phyloP scores from a whole-genome alignment of 352 stramenopile genomes.

The Phytopythium vexans region DNA sequence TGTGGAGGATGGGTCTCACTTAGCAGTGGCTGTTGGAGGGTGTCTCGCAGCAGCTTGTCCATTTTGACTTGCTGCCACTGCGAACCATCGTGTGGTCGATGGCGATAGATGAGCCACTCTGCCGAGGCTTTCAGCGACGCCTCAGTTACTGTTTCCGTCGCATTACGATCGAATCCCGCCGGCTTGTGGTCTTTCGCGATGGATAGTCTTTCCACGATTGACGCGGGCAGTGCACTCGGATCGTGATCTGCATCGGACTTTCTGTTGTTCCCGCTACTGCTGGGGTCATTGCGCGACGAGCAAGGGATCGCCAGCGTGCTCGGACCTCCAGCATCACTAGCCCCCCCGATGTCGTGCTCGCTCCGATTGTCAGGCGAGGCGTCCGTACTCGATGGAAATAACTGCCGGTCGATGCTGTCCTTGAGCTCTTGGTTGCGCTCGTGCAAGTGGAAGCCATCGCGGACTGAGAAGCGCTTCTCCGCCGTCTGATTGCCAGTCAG shows the following conservation, averaged over 20 bases:
- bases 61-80: conserved; percentile 38
- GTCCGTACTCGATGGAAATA: conserved; percentile 7
- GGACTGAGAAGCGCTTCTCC: conserved; percentile 55
- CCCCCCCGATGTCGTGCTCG: background rate
- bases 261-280: background rate
- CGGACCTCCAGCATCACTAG: conserved; percentile 4
- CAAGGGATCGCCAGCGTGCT: conserved; percentile 6
- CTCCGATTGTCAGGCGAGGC: conserved; percentile 1
- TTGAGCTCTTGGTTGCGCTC: conserved; percentile 45
- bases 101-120: conserved; percentile 64
- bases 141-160: conserved; percentile 8
- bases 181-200: background rate
- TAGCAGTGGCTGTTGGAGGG: conserved; percentile 10
- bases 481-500: background rate
- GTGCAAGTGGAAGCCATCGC: conserved; percentile 72
- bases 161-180: conserved; percentile 5
- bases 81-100: conserved; percentile 33
- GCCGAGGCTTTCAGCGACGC: conserved; percentile 26
- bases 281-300: background rate
- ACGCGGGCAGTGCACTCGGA: background rate
- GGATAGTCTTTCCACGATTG: conserved; percentile 3
- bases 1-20: conserved; percentile 3
- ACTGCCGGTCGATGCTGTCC: conserved; percentile 34
- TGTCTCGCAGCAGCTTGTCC: conserved; percentile 38
- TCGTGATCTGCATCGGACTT: background rate